phyloP scores from a whole-genome alignment of 2,329 filamentous ascomycete species.

The Ceratocystis harringtonii region DNA sequence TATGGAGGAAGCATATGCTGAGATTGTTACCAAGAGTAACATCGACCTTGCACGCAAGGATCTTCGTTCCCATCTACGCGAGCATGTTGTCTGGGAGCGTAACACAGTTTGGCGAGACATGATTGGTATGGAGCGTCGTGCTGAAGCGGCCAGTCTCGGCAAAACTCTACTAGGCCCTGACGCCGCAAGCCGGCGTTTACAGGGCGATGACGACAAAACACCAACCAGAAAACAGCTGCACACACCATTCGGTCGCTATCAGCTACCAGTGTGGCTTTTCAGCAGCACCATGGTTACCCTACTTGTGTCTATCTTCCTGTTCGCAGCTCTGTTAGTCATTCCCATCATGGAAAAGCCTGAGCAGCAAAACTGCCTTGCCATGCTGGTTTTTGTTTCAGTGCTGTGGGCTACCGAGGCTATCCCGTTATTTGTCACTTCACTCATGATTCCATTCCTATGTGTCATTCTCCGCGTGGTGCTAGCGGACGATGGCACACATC shows the following conservation, averaged over 20 bases:
- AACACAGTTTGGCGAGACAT: slow-evolving; percentile 99
- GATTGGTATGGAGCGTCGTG: slow-evolving; percentile 92
- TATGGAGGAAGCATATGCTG: slow-evolving; percentile 67
- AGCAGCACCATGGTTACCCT: slow-evolving; percentile 69
- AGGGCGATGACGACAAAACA: slow-evolving; percentile 64
- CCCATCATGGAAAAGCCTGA: slow-evolving; percentile 77
- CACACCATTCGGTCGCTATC: slow-evolving; percentile 67
- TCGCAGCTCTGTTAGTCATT: slow-evolving; percentile 55
- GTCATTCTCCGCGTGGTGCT: slow-evolving; percentile 76
- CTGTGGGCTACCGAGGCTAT: slow-evolving; percentile 98
- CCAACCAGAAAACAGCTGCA: slow-evolving; percentile 50
- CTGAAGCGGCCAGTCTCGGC: slow-evolving; percentile 84
- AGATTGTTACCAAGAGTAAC: slow-evolving; percentile 71
- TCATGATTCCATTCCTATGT: slow-evolving; percentile 84
- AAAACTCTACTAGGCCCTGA: slow-evolving; percentile 67
- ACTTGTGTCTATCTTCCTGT: slow-evolving; percentile 54
- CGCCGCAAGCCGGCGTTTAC: slow-evolving; percentile 52
- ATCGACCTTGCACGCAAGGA: slow-evolving; percentile 63
- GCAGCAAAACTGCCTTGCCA: slow-evolving; percentile 89
- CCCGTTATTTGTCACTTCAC: slow-evolving; percentile 87
- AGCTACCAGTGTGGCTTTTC: slow-evolving; percentile 67
- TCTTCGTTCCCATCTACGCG: slow-evolving; percentile 74
- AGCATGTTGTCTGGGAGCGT: slow-evolving; percentile 97
- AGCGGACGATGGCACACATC: slow-evolving; percentile 50
- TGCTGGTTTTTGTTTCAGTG: slow-evolving; percentile 85